Evolutionary conservation across 192 early-diverging fungal species (phyloP), one percentile per base, ranked within the genome.

Genomic region (Rhizophagus clarus): DNA sequence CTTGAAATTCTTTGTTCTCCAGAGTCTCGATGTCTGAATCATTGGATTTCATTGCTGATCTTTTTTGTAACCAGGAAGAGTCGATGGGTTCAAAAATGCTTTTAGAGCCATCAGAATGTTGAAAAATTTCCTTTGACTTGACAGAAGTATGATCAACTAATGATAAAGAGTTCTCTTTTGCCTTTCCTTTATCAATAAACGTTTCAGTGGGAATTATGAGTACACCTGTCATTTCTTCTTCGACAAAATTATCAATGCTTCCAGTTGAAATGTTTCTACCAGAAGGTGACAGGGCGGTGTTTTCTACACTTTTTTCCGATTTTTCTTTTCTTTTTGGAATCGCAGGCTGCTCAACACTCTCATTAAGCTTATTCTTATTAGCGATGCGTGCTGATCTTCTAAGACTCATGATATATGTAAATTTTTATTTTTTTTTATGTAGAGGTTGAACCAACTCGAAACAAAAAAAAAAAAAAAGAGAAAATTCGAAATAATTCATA

Each of bases 11-110:
- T 45, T 12, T 10, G 1, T 76, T 51, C 0, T 74, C 29, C 12
- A 71, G 71, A 31, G 45, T 37, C n/a, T 79, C 82, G 28, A 51
- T 61, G 28, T 77, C 81, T 8, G 31, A 47, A 10, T 74, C 47
- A 24, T 51, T 74, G 31, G 74, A 32, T 61, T 29, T 78, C 3
- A 64, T 2, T 10, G 9, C n/a, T 29, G 28, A 28, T 34, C 51
- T 32, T 29, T 24, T 61, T 17, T n/a, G 34, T 9, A 49, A 45
- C 45, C 28, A 61, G 77, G n/a, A 69, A 49, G 56, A 61, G 68
- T 76, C 80, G 40, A 71, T 75, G 20, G 70, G 4, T 29, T n/a
- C 64, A 26, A 79, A 51, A 51, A 79, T 5, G n/a, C 77, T 79
- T 51, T 67, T 49, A 32, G 31, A 69, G 0, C 62, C 77, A 51